Percentiles rank a stretch among this genome's conserved stretches.
These are phyloP conservation scores for Scheffersomyces lignicola DNA, from an alignment of 1,139 yeast genomes.

Conservation along the genomic window DNA sequence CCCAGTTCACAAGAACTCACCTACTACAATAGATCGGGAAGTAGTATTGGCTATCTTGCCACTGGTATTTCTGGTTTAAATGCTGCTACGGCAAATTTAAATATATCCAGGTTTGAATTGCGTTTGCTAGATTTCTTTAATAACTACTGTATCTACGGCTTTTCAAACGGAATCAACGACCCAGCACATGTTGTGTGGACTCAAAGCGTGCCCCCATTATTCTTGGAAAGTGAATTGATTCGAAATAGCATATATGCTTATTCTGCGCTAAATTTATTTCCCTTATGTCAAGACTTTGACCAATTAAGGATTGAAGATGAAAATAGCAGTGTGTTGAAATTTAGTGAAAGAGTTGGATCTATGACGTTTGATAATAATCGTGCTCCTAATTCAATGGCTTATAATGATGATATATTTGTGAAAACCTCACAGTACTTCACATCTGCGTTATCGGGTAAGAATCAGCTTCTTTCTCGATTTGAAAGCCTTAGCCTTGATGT, in stretches of 20 bases:
- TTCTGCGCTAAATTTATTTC: conserved; percentile 16
- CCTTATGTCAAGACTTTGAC: neutral
- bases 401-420: conserved; percentile 9
- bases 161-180: conserved; percentile 17
- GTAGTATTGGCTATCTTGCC: neutral
- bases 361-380: neutral
- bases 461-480: conserved; percentile 6
- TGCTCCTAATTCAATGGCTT: no score
- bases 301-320: neutral
- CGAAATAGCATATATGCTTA: conserved; percentile 23
- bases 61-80: neutral
- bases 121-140: conserved; percentile 33
- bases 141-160: conserved; percentile 24
- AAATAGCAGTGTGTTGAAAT: neutral
- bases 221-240: conserved; percentile 21
- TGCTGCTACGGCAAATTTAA: conserved; percentile 10
- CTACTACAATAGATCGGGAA: neutral
- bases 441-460: conserved; percentile 13
- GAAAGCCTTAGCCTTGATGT: neutral
- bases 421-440: conserved; percentile 25
- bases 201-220: conserved; percentile 24
- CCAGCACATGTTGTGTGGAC: conserved; percentile 27
- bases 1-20: neutral
- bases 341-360: neutral
- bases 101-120: conserved; percentile 29